A percentile compares a stretch with the other conserved stretches of the same genome.
Evolutionary conservation across 2,329 filamentous ascomycete species (phyloP).

Genomic region (Zymoseptoria crescenta): DNA sequence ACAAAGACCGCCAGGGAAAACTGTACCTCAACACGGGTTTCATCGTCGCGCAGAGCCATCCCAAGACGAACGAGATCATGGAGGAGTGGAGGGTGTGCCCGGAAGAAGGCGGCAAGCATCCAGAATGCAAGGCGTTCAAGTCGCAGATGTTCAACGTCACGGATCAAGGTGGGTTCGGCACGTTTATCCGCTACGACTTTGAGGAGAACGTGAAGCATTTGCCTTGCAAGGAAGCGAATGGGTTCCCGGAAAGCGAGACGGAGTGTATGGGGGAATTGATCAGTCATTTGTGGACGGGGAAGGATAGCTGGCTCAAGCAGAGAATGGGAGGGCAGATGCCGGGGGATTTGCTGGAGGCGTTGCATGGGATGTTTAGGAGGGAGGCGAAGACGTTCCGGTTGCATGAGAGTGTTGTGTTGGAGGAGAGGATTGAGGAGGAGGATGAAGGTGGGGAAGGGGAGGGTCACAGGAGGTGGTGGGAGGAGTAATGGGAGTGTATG

Average conservation of each 20-base stretch:
- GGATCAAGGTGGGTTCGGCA: slow-evolving; percentile 7
- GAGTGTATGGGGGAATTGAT: slow-evolving; percentile 5
- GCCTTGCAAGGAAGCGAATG: slow-evolving; percentile 4
- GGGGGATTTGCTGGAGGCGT: slow-evolving; percentile 2
- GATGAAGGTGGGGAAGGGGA: neutral
- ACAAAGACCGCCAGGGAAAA: slow-evolving; percentile 1
- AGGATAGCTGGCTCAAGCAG: slow-evolving; percentile 3
- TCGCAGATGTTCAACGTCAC: neutral
- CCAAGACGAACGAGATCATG: slow-evolving; percentile 3
- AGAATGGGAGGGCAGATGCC: slow-evolving; percentile 1
- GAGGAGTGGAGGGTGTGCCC: slow-evolving; percentile 4
- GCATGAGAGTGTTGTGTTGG: neutral
- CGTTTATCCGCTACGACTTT: slow-evolving; percentile 5
- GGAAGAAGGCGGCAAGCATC: slow-evolving; percentile 3
- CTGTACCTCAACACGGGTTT: slow-evolving; percentile 6
- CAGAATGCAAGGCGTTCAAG: slow-evolving; percentile 3
- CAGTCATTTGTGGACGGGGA: slow-evolving; percentile 5
- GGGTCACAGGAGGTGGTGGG: neutral
- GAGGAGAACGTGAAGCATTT: neutral
- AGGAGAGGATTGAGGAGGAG: neutral
- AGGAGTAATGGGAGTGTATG: neutral
- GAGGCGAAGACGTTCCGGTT: slow-evolving; percentile 3
- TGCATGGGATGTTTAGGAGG: slow-evolving; percentile 1
- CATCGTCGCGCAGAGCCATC: slow-evolving; percentile 3
- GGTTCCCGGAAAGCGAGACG: slow-evolving; percentile 2